Base-by-base conservation (phyloP, 805 yeast species). In the Vanderwaltozyma yarrowii region DNA sequence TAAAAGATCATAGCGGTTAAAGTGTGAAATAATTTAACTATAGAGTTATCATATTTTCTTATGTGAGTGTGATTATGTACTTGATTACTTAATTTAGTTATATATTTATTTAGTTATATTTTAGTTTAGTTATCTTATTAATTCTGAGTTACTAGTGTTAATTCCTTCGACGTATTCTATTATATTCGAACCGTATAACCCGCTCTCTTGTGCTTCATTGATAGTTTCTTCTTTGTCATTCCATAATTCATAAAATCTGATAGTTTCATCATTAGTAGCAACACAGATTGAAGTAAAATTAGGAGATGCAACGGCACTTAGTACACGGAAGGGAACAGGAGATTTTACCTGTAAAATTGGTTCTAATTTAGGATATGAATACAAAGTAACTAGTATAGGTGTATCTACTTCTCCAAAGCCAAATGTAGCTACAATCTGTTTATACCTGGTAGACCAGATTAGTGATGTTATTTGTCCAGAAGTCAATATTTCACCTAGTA, bases 231-330 rank as follows among this genome's bases (percentile, higher is more conserved):
- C 60, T 17, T 48, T 42, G 3, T 64, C 54, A 33, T 73, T 62
- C 95, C 95, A 87, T 6, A 86, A 45, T 35, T 76, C 70, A 58
- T 80, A 85, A 32, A 87, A 78, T 39, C 89, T 60, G 2, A 87
- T 73, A 0, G 92, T 78, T 43, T 78, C 80, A 57, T 86, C 95
- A 52, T 78, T 83, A 0, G 85, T 68, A 0, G 92, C 88, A 1
- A 82, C 75, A 42, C 89, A 80, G 0, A 87, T 62, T 1, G 76
- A 65, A 11, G 68, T 62, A 14, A 64, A 67, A 50, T 78, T 80
- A 7, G 87, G 86, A 0, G 94, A 79, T 7, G 69, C 42, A 2
- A 72, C 76, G 1, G 92, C 78, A 42, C 83, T 72, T 27, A 86
- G 54, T 0, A 79, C 77, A 45, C 95, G 66, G 20, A 76, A 52